A percentile compares a stretch with the other conserved stretches of the same genome.
These are phyloP conservation scores for Eucommia ulmoides DNA, from an alignment of 257 asterid species.

Conservation along the genomic window DNA sequence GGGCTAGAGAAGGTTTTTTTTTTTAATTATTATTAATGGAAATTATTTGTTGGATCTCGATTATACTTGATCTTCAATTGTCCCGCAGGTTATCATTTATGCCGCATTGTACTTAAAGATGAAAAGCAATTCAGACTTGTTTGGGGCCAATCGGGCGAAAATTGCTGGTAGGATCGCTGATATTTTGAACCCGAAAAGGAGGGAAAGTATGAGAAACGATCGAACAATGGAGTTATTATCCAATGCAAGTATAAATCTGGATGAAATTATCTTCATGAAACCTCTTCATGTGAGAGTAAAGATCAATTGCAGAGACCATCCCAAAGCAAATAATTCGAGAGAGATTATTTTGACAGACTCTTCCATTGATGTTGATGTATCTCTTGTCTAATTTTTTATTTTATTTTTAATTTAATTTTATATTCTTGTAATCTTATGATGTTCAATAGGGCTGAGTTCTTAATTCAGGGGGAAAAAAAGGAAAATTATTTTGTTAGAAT, in stretches of 20 bases:
- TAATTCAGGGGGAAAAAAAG: too few species aligned
- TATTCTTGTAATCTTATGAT: too few species aligned
- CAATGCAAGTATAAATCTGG: constrained; percentile 37
- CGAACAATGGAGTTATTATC: constrained; percentile 29
- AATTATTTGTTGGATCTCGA: neutral
- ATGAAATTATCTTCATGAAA: constrained; percentile 43
- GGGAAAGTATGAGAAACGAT: constrained; percentile 21
- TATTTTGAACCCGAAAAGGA: constrained; percentile 34
- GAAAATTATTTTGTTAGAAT: too few species aligned
- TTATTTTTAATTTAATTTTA: too few species aligned
- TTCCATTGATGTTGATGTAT: constrained; percentile 36
- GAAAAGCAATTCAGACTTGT: constrained; percentile 22
- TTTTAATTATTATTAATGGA: neutral
- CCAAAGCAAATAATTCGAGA: constrained; percentile 46
- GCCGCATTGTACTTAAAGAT: constrained; percentile 60
- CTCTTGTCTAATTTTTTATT: too few species aligned
- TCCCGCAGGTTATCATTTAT: neutral
- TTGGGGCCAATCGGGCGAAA: constrained; percentile 14
- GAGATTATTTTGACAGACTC: constrained; percentile 45
- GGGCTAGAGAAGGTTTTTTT: neutral
- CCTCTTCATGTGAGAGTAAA: constrained; percentile 61
- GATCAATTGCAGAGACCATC: constrained; percentile 43
- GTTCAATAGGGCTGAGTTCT: too few species aligned
- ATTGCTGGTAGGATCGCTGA: constrained; percentile 45
- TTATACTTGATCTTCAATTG: neutral